Base-by-base conservation (phyloP, 2,329 filamentous ascomycete species). In the Xylariaceae sp. region DNA sequence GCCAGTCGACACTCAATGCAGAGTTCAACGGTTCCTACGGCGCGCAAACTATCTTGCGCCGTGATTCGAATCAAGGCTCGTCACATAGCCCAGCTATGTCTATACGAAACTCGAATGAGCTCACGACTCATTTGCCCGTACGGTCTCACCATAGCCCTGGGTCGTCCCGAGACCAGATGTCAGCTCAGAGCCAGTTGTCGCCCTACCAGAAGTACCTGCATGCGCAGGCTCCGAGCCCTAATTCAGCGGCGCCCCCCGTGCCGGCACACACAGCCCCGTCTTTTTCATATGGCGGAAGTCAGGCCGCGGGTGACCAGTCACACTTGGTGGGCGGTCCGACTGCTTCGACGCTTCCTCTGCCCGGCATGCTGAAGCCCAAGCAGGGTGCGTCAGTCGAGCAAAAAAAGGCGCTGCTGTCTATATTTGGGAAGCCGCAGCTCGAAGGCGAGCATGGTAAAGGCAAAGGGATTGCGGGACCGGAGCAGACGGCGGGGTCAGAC, bases 401-500 rank as follows among this genome's bases (percentile, higher is more conserved):
- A 56, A 76, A 71, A 62, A 75, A 76, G 50, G 74, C 76, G 57
- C 73, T 82, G 3, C 76, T 90, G 10, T 88, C 86, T 4, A 78
- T 90, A 1, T 88, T 90, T 67, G 80, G 82, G 30, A 83, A 82
- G 67, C 68, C 75, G 3, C 69, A 73, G 49, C 51, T 67, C 4
- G 68, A 54, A 53, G 63, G 60, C 48, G 65, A 70, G 15, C 67
- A 68, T 55, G 64, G 60, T 49, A 72, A 70, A 60, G 68, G 68
- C 13, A 74, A 72, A 57, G 75, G 72, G 61, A 58, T 60, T 11
- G 59, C 62, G 51, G 59, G 61, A 6, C 53, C 56, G 9, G 70
- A 71, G 30, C 65, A 68, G 23, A 58, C 65, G 13, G 60, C 51
- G 35, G 39, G 60, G 30, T 55, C 65, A 23, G 60, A 56, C 13